A percentile compares a stretch with the other conserved stretches of the same genome.
Conservation (phyloP, 495 filamentous ascomycete genomes). For the Aspergillus wentii region DNA sequence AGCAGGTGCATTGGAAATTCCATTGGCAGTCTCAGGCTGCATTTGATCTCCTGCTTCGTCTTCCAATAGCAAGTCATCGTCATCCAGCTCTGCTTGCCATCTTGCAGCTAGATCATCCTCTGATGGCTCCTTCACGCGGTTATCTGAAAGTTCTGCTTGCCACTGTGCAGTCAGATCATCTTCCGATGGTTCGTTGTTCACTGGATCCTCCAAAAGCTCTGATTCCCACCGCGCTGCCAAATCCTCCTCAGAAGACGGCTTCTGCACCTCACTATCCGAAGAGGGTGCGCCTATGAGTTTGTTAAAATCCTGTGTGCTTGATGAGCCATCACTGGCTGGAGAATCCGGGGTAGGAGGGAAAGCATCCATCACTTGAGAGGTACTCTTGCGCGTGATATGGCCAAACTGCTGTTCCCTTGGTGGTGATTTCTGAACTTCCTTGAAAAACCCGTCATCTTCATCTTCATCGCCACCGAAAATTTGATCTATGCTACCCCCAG, state of each 20-base stretch:
- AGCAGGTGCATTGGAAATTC: slow-evolving; percentile 2
- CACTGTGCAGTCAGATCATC: slow-evolving; percentile 74
- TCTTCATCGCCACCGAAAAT: slow-evolving; percentile 36
- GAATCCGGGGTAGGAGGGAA: slow-evolving; percentile 23
- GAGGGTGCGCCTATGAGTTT: slow-evolving; percentile 24
- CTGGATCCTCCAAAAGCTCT: slow-evolving; percentile 17
- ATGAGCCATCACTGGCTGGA: slow-evolving; percentile 25
- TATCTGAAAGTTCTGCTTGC: slow-evolving; percentile 72
- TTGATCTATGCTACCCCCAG: slow-evolving; percentile 15
- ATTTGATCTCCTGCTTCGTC: slow-evolving; percentile 37
- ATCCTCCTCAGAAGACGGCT: slow-evolving; percentile 14
- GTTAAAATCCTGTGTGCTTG: slow-evolving; percentile 27
- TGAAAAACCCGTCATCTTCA: slow-evolving; percentile 36
- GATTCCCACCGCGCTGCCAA: slow-evolving; percentile 21
- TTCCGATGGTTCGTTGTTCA: slow-evolving; percentile 28
- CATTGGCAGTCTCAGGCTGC: slow-evolving; percentile 11
- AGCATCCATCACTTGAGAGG: slow-evolving; percentile 34
- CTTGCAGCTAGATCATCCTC: slow-evolving; percentile 19
- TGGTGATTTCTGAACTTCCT: slow-evolving; percentile 12
- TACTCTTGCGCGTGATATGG: slow-evolving; percentile 40
- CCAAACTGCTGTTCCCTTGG: slow-evolving; percentile 9
- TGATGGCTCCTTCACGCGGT: slow-evolving; percentile 6
- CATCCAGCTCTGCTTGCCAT: slow-evolving; percentile 49
- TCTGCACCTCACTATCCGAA: slow-evolving; percentile 10
- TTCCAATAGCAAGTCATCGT: slow-evolving; percentile 71